Base-by-base conservation (phyloP, 192 early-diverging fungal species). In the Entophlyctis luteolus region DNA sequence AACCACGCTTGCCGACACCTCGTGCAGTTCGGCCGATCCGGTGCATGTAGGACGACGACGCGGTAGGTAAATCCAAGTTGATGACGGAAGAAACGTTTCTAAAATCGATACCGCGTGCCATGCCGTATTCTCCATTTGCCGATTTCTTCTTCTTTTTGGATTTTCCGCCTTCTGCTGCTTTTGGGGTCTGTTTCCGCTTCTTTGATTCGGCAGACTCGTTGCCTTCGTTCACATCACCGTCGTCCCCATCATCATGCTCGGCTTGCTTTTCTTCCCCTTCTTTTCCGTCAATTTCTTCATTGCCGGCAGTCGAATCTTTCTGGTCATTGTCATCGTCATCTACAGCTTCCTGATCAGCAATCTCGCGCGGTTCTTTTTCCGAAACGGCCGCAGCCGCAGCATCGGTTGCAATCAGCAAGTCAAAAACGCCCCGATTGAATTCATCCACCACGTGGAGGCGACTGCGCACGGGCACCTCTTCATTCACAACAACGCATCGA, bases 61-160 rank as follows among this genome's bases (percentile, higher is more conserved):
- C 89, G 1, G 63, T 75, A 37, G 96, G 96, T 68, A 99, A 89
- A 69, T 99, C 96, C 84, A 96, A 97, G 77, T 99, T 99, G 78
- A 99, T 88, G 35, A 99, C 96, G 4, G 91, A 85, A 2, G 87
- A 81, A 0, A 97, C 96, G 67, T 88, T 87, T 39, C 92, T 84
- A 75, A 99, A 99, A 75, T 99, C 96, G 36, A 99, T 88, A 28
- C 96, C 96, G 39, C 96, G 90, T 5, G 95, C 89, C 22, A 97
- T 92, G 25, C 96, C 96, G 72, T 96, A 96, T 71, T 96, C 95
- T 37, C 84, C 81, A 73, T 95, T 92, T 29, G 82, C 74, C 28
- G 80, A 75, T 37, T 79, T 78, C 39, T 59, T 29, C 33, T 60
- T 55, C 59, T 59, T 27, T 62, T 65, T 16, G 67, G 45, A 70